A percentile compares a stretch with the other conserved stretches of the same genome.
phyloP scores from a whole-genome alignment of 257 asterid species.

The Dorcoceras hygrometricum region DNA sequence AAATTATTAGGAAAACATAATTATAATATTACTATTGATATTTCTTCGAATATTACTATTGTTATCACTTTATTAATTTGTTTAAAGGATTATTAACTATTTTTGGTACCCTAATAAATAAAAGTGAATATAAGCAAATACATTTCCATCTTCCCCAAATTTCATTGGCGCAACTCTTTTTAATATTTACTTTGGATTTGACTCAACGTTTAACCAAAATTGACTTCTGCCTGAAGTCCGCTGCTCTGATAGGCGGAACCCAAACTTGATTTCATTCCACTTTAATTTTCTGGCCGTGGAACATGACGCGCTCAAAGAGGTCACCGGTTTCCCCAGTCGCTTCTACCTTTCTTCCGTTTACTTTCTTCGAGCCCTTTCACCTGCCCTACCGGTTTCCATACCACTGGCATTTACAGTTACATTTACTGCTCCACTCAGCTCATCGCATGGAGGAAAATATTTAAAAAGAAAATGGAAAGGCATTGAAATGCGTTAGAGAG shows the following conservation, averaged over 20 bases:
- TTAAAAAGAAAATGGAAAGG: background rate
- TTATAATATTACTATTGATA: no score
- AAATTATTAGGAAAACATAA: no score
- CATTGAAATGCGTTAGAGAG: slow-evolving; percentile 21
- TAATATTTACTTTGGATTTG: slow-evolving; percentile 16
- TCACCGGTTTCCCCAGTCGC: slow-evolving; percentile 23
- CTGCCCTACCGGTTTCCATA: background rate
- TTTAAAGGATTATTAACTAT: no score
- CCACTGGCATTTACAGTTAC: background rate
- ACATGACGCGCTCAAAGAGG: background rate
- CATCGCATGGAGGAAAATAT: background rate
- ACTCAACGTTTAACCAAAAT: slow-evolving; percentile 34
- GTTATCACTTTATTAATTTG: no score
- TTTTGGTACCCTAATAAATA: background rate
- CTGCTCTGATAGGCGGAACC: slow-evolving; percentile 33
- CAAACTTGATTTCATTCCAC: slow-evolving; percentile 31
- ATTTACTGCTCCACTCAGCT: background rate
- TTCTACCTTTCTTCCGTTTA: background rate
- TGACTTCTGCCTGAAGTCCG: slow-evolving; percentile 32
- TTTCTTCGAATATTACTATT: no score
- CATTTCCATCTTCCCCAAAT: background rate
- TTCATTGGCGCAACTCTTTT: background rate
- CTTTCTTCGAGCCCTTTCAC: background rate
- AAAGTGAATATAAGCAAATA: background rate
- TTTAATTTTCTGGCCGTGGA: slow-evolving; percentile 23